A percentile compares a stretch with the other conserved stretches of the same genome.
These are phyloP conservation scores for Phenoliferia sp. DNA, from an alignment of 1,284 basidiomycete genomes.

Conservation along the genomic window DNA sequence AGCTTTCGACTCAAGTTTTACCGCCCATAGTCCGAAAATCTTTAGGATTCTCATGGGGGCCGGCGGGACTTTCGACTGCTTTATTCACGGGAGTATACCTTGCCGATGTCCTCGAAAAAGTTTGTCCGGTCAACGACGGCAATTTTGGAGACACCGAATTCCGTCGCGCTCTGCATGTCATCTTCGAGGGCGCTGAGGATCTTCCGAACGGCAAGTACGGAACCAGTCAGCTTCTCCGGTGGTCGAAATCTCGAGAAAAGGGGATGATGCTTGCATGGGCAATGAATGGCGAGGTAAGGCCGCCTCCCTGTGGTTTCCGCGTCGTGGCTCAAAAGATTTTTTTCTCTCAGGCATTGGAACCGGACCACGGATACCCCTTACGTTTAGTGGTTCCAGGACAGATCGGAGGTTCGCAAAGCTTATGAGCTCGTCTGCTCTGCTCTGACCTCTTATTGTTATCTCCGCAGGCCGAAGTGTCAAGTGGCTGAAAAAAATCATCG, in stretches of 20 bases:
- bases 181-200: slow-evolving; percentile 60
- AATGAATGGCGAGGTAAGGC: slow-evolving; percentile 53
- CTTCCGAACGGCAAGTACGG: slow-evolving; percentile 65
- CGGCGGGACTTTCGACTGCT: slow-evolving; percentile 54
- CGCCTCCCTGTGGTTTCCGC: too few relatives aligned
- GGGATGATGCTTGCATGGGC: slow-evolving; percentile 61
- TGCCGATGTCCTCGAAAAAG: slow-evolving; percentile 55
- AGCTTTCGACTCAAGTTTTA: background rate
- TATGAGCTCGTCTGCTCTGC: background rate
- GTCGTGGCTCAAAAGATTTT: background rate
- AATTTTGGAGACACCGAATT: slow-evolving; percentile 35
- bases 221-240: slow-evolving; percentile 54
- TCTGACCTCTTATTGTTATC: background rate
- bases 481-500: slow-evolving; percentile 59
- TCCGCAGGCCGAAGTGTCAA: slow-evolving; percentile 45
- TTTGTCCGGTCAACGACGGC: slow-evolving; percentile 42
- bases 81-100: slow-evolving; percentile 64
- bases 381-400: slow-evolving; percentile 51
- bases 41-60: slow-evolving; percentile 46
- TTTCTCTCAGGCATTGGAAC: slow-evolving; percentile 40
- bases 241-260: slow-evolving; percentile 51
- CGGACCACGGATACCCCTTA: slow-evolving; percentile 64
- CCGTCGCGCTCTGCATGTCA: slow-evolving; percentile 51
- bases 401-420: slow-evolving; percentile 33
- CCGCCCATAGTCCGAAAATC: slow-evolving; percentile 50